phyloP scores from a whole-genome alignment of 306 rosid species.

The Macrotyloma uniflorum region DNA sequence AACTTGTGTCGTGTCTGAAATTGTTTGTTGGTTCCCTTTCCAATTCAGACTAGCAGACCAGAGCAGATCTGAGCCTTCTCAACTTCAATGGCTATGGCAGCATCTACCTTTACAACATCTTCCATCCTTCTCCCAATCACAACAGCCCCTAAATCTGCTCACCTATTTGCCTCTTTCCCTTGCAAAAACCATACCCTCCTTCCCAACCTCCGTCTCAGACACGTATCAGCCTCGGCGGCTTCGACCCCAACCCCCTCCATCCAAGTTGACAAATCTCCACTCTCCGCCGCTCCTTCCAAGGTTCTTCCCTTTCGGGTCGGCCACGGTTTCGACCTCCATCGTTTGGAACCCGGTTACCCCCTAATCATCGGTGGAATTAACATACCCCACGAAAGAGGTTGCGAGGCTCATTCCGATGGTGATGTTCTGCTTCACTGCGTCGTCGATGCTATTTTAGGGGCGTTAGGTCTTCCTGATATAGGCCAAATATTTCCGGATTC shows the following conservation, averaged over 20 bases:
- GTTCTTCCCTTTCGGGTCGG: constrained; percentile 85
- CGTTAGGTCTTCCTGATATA: constrained; percentile 92
- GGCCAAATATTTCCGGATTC: constrained; percentile 91
- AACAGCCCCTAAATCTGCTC: constrained; percentile 27
- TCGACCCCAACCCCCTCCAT: constrained; percentile 53
- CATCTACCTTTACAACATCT: constrained; percentile 45
- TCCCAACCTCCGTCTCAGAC: constrained; percentile 37
- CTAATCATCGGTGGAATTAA: constrained; percentile 90
- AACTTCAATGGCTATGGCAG: constrained; percentile 45
- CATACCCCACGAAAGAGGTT: constrained; percentile 91
- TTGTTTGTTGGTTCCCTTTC: background rate
- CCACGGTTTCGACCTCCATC: constrained; percentile 94
- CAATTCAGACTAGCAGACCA: background rate
- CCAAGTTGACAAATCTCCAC: constrained; percentile 34
- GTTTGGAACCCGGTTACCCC: constrained; percentile 91
- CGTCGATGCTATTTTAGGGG: constrained; percentile 94
- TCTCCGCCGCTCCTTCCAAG: constrained; percentile 57
- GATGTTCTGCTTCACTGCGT: constrained; percentile 96
- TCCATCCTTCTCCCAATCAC: constrained; percentile 36
- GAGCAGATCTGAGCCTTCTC: constrained; percentile 1
- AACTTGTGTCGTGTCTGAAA: background rate
- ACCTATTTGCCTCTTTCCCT: constrained; percentile 38
- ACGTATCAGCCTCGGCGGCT: constrained; percentile 32
- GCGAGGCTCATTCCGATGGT: constrained; percentile 99
- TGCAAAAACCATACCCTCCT: constrained; percentile 18